Evolutionary conservation across 768 basidiomycete species (phyloP).

Genomic region (Infundibulicybe gibba): DNA sequence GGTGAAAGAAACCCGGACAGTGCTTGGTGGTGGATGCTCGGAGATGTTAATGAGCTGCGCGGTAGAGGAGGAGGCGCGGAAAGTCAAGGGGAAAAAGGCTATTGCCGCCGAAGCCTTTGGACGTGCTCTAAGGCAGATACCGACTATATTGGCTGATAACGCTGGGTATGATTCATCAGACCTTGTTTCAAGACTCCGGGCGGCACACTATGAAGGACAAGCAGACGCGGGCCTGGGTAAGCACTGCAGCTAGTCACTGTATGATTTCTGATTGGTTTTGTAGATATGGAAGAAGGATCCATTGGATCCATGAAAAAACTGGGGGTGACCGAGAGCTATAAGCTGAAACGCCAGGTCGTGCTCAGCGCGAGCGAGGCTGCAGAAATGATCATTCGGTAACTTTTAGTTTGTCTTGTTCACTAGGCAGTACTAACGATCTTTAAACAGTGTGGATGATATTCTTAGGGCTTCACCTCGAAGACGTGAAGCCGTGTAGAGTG

Average conservation of each 20-base stretch:
- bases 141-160: conserved; percentile 95
- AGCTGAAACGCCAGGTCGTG: conserved; percentile 94
- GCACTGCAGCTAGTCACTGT: conserved; percentile 14
- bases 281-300: conserved; percentile 85
- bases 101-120: conserved; percentile 93
- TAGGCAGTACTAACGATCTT: background rate
- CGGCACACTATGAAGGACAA: conserved; percentile 91
- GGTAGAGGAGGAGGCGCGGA: conserved; percentile 83
- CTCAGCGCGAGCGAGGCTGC: conserved; percentile 93
- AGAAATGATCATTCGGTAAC: conserved; percentile 95
- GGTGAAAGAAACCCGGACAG: conserved; percentile 92
- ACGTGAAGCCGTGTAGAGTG: conserved; percentile 67
- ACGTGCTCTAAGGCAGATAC: conserved; percentile 88
- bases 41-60: conserved; percentile 98
- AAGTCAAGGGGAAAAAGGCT: conserved; percentile 91
- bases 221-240: conserved; percentile 84
- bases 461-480: conserved; percentile 80
- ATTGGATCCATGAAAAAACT: conserved; percentile 87
- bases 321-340: conserved; percentile 95
- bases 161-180: conserved; percentile 98
- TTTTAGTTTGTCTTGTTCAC: background rate
- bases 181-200: conserved; percentile 82
- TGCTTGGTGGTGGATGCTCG: conserved; percentile 94
- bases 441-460: conserved; percentile 83
- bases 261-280: background rate